These are phyloP conservation scores for Termitomyces sp. DNA, from an alignment of 768 basidiomycete species.

Conservation along the genomic window DNA sequence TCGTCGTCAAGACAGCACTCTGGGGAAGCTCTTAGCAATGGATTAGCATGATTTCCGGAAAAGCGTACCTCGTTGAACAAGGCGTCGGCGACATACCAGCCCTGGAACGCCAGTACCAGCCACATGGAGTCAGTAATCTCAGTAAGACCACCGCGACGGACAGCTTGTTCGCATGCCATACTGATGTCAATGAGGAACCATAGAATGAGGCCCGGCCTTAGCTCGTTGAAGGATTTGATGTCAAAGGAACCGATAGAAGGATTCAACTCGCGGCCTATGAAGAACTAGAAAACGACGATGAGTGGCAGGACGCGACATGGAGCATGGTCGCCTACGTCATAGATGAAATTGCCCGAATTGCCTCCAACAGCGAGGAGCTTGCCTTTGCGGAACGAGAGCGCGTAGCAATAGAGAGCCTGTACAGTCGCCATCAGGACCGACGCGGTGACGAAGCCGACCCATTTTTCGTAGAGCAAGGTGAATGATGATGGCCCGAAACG, in stretches of 20 bases:
- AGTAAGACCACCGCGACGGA: conserved; percentile 63
- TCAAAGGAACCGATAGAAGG: conserved; percentile 74
- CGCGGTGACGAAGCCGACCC: conserved; percentile 85
- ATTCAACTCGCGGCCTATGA: conserved; percentile 92
- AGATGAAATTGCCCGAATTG: conserved; percentile 81
- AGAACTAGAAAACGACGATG: conserved; percentile 55
- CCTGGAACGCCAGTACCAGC: conserved; percentile 82
- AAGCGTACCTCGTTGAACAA: conserved; percentile 81
- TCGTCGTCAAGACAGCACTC: conserved; percentile 88
- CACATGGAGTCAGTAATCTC: conserved; percentile 88
- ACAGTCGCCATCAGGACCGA: conserved; percentile 71
- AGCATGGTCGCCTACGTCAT: conserved; percentile 66
- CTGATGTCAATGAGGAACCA: conserved; percentile 91
- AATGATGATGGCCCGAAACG: conserved; percentile 76
- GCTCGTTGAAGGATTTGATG: conserved; percentile 74
- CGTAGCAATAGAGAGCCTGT: conserved; percentile 73
- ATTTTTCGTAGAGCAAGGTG: conserved; percentile 90
- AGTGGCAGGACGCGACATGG: conserved; percentile 2
- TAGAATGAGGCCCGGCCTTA: conserved; percentile 86
- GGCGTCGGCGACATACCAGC: conserved; percentile 81
- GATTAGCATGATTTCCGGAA: neutral
- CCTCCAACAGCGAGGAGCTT: conserved; percentile 89
- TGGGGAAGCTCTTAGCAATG: conserved; percentile 22
- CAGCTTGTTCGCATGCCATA: conserved; percentile 88
- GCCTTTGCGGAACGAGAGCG: conserved; percentile 60